Percentiles rank a stretch among this genome's conserved stretches.
Conservation (phyloP, 371 early-diverging fungal genomes). For the Mucor velutinosus region DNA sequence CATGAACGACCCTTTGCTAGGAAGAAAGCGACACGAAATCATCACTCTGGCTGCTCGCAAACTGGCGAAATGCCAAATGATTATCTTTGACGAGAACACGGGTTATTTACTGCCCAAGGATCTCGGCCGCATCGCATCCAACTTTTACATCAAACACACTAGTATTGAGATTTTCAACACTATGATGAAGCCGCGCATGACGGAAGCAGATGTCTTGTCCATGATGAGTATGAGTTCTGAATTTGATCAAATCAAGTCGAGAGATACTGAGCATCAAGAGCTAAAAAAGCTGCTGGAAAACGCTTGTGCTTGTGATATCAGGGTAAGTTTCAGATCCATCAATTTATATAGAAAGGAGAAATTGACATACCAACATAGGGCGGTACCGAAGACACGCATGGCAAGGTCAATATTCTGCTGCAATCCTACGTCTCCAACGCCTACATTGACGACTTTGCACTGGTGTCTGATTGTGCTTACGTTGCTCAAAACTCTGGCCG, state of each 20-base stretch:
- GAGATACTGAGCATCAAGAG: constrained; percentile 87
- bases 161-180: constrained; percentile 87
- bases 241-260: constrained; percentile 89
- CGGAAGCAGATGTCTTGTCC: constrained; percentile 87
- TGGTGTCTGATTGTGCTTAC: constrained; percentile 91
- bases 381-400: constrained; percentile 71
- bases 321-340: constrained; percentile 41
- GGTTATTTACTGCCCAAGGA: constrained; percentile 89
- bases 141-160: constrained; percentile 87
- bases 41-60: constrained; percentile 71
- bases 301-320: constrained; percentile 82
- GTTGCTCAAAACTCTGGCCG: constrained; percentile 93
- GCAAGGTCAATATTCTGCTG: constrained; percentile 92
- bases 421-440: constrained; percentile 85
- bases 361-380: constrained; percentile 25
- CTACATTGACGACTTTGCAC: constrained; percentile 86
- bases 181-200: constrained; percentile 74
- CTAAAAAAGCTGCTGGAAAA: constrained; percentile 70
- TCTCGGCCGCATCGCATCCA: constrained; percentile 90
- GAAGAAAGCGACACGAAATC: constrained; percentile 73
- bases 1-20: constrained; percentile 78
- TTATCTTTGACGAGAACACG: constrained; percentile 81
- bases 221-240: constrained; percentile 91
- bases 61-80: constrained; percentile 91
- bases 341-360: neutral